Evolutionary conservation across 441 rosid species (phyloP).

Genomic region (Eruca vesicaria): DNA sequence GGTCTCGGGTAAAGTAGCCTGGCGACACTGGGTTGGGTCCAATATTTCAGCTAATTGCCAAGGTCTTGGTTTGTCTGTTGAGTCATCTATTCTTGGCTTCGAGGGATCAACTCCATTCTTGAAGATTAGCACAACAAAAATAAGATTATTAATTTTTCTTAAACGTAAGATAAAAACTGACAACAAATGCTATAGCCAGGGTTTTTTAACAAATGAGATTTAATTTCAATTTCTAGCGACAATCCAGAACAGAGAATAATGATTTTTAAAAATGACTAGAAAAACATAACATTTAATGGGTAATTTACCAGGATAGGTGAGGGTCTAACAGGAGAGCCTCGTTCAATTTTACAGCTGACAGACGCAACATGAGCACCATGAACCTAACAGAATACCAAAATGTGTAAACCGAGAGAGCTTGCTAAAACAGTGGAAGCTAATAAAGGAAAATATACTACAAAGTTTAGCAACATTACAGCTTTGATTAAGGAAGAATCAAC

Average conservation of each 20-base stretch:
- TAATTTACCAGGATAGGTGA: constrained; percentile 62
- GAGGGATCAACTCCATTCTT: constrained; percentile 79
- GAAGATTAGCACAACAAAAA: constrained; percentile 15
- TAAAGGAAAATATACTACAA: constrained; percentile 18
- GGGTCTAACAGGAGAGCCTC: constrained; percentile 81
- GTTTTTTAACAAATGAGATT: not conserved
- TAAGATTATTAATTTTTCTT: not conserved
- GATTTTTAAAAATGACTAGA: not conserved
- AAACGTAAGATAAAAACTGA: not conserved
- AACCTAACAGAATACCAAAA: constrained; percentile 44
- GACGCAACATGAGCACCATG: constrained; percentile 53
- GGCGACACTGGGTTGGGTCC: constrained; percentile 59
- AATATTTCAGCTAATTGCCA: constrained; percentile 75
- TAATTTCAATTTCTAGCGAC: not conserved
- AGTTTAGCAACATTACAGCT: constrained; percentile 35
- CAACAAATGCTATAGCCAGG: not conserved
- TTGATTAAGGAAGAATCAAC: constrained; percentile 57
- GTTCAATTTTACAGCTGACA: constrained; percentile 76
- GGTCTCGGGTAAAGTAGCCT: constrained; percentile 62
- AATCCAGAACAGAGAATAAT: not conserved
- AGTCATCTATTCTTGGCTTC: constrained; percentile 68
- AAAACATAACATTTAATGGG: constrained; percentile 10
- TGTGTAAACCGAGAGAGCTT: constrained; percentile 5
- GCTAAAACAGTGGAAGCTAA: not conserved
- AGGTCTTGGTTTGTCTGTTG: constrained; percentile 60